phyloP scores from a whole-genome alignment of 371 early-diverging fungal species.

The Batrachochytrium dendrobatidis region DNA sequence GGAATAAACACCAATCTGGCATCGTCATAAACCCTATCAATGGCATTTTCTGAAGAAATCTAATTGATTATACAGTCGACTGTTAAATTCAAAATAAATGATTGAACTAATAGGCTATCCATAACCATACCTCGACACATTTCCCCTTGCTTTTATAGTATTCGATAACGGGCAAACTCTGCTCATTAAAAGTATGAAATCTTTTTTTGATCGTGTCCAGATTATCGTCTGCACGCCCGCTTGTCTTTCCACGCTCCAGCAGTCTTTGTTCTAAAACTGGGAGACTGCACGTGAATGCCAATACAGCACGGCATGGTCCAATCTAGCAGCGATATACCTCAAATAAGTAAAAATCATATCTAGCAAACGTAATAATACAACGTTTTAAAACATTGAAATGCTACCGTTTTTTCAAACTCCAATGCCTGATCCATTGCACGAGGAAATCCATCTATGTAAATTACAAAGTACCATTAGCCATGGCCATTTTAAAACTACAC shows the following conservation, averaged over 20 bases:
- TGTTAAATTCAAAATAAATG: not conserved
- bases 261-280: constrained; percentile 35
- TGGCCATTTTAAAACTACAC: constrained; percentile 22
- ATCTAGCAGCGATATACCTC: constrained; percentile 13
- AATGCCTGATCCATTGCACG: constrained; percentile 25
- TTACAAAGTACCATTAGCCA: not conserved
- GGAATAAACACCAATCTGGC: constrained; percentile 15
- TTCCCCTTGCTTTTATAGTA: constrained; percentile 28
- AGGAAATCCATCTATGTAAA: constrained; percentile 30
- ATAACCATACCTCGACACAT: constrained; percentile 7
- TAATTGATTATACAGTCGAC: not conserved
- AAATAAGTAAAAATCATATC: not conserved
- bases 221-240: constrained; percentile 52
- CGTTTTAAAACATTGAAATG: not conserved
- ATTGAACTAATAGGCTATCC: not conserved
- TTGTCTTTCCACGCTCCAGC: constrained; percentile 48
- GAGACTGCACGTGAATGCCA: constrained; percentile 41
- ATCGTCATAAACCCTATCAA: constrained; percentile 35
- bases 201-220: constrained; percentile 46
- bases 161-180: constrained; percentile 50
- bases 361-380: not conserved
- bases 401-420: constrained; percentile 21
- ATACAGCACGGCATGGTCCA: constrained; percentile 24
- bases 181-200: constrained; percentile 39
- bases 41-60: constrained; percentile 24